Evolutionary conservation across 176 grass and related monocot species (phyloP).

Genomic region (Metroxylon sagu): DNA sequence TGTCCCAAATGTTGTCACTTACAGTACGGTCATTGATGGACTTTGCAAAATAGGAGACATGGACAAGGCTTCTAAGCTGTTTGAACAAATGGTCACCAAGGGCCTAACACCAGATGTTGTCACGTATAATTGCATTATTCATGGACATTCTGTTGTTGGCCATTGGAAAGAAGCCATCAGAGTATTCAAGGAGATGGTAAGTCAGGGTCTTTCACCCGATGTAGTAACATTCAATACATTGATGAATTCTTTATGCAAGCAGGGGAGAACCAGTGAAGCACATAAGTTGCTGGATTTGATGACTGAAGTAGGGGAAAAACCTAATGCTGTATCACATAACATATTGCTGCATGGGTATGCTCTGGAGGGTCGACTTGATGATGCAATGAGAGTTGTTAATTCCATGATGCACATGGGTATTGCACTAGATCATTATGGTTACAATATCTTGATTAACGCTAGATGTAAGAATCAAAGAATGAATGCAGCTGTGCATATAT

Average conservation of each 20-base stretch:
- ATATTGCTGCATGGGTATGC: constrained; percentile 16
- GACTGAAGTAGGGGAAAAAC: background rate
- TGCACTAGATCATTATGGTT: background rate
- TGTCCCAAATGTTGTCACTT: too few species aligned
- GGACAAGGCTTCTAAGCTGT: background rate
- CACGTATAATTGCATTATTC: constrained; percentile 15
- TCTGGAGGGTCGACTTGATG: background rate
- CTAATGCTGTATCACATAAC: background rate
- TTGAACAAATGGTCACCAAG: constrained; percentile 13
- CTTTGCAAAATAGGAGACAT: constrained; percentile 12
- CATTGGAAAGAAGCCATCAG: constrained; percentile 4
- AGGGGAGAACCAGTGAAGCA: constrained; percentile 1
- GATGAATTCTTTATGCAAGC: constrained; percentile 29
- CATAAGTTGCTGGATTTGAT: constrained; percentile 22
- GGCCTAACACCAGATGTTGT: background rate
- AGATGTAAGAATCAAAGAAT: constrained; percentile 6
- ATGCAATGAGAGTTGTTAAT: constrained; percentile 2
- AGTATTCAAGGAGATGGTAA: too few species aligned
- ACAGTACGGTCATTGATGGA: constrained; percentile 4
- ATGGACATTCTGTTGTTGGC: constrained; percentile 8
- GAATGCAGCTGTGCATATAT: constrained; percentile 6
- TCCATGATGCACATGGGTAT: constrained; percentile 16
- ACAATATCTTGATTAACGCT: background rate
- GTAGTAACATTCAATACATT: too few species aligned
- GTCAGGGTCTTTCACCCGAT: too few species aligned